Base-by-base conservation (phyloP, 495 filamentous ascomycete genomes). In the Penicillium ucsense region DNA sequence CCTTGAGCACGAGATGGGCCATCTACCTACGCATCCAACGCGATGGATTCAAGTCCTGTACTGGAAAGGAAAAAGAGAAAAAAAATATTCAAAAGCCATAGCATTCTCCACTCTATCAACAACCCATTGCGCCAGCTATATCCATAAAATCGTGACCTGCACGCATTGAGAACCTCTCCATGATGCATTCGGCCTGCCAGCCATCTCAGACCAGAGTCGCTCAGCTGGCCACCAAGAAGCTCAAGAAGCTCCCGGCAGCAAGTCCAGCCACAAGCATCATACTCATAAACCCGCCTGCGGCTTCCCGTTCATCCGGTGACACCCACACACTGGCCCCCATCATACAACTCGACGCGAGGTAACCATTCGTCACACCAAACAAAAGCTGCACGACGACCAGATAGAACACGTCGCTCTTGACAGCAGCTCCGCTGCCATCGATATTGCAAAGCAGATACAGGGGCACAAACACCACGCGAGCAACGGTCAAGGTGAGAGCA, bases 271-370 rank as follows among this genome's bases (percentile, higher is more conserved):
- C 86, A 35, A 96, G 74, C 67, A 84, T 86, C 55, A 94, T 59
- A 6, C 86, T 86, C 92, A 98, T 97, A 54, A 96, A 97, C 5
- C 86, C 88, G 33, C 92, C 92, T 6, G 89, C 82, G 11, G 89
- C 88, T 70, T 95, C 88, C 30, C 83, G 75, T 66, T 97, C 91
- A 3, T 81, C 78, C 5, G 79, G 79, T 4, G 79, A 80, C 12
- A 96, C 90, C 75, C 78, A 88, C 50, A 82, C 76, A 0, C 78
- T 80, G 0, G 89, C 84, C 2, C 83, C 86, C 82, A 97, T 94
- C 92, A 99, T 96, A 62, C 81, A 85, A 51, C 74, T 80, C 37
- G 82, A 84, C 3, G 84, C 85, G 6, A 99, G 49, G 75, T 83
- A 96, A 3, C 92, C 92, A 60, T 89, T 97, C 6, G 80, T 84